phyloP scores from a whole-genome alignment of 176 grass and related monocot species.

The Triticum monococcum region DNA sequence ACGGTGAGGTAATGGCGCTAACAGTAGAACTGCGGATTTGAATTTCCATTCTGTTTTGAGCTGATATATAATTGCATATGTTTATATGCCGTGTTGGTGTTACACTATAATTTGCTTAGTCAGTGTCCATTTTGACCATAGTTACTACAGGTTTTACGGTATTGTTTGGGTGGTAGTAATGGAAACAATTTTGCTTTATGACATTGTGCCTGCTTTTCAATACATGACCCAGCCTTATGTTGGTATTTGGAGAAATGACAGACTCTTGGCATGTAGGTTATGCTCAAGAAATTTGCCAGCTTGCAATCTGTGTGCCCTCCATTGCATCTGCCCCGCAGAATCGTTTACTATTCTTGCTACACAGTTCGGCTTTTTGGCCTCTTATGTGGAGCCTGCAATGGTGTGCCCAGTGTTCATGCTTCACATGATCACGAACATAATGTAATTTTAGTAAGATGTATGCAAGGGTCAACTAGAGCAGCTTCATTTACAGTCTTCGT shows the following conservation, averaged over 20 bases:
- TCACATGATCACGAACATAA: background rate
- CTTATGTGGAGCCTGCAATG: background rate
- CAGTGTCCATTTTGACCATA: background rate
- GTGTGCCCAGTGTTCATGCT: background rate
- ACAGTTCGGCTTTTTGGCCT: background rate
- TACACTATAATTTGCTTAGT: background rate
- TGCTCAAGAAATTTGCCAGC: background rate
- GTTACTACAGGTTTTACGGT: background rate
- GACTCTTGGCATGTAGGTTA: background rate
- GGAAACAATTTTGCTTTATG: background rate
- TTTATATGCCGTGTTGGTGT: constrained; percentile 24
- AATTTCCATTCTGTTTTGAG: constrained; percentile 4
- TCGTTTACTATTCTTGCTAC: background rate
- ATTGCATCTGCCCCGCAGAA: background rate
- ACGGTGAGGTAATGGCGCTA: constrained; percentile 59
- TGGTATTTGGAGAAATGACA: constrained; percentile 6
- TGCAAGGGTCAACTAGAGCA: background rate
- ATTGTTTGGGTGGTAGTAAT: background rate
- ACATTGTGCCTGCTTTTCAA: constrained; percentile 6
- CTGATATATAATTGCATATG: constrained; percentile 15
- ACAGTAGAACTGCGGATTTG: background rate
- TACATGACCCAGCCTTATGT: background rate
- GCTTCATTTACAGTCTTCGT: background rate
- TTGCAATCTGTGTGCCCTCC: background rate
- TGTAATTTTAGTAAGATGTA: background rate